Evolutionary conservation across 2,329 filamentous ascomycete genomes (phyloP).

Genomic region (Fusarium palustre): DNA sequence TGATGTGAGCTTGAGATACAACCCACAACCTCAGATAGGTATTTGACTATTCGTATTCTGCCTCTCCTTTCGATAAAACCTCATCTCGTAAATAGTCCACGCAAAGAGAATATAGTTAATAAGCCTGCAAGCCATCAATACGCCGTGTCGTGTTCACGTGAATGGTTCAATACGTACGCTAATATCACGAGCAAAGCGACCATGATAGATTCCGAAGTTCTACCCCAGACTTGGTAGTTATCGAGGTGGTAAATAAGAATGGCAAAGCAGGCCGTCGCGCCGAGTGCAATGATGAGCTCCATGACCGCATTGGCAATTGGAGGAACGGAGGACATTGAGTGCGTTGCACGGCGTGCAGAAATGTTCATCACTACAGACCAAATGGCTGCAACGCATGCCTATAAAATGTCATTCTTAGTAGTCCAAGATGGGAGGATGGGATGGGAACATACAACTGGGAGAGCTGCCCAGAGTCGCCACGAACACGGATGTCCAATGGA

Average conservation of each 20-base stretch:
- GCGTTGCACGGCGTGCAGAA: slow-evolving; percentile 34
- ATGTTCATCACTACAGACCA: slow-evolving; percentile 43
- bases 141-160: too few species aligned
- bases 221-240: slow-evolving; percentile 30
- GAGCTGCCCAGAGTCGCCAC: slow-evolving; percentile 42
- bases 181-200: slow-evolving; percentile 42
- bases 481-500: slow-evolving; percentile 34
- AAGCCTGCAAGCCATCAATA: slow-evolving; percentile 26
- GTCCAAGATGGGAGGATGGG: not conserved
- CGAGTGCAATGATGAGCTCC: slow-evolving; percentile 42
- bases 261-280: slow-evolving; percentile 39
- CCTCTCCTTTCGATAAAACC: slow-evolving; percentile 12
- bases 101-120: slow-evolving; percentile 38
- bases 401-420: not conserved
- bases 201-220: slow-evolving; percentile 36
- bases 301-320: slow-evolving; percentile 26
- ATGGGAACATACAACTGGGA: slow-evolving; percentile 38
- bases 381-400: slow-evolving; percentile 34
- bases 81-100: slow-evolving; percentile 35
- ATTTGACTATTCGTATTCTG: slow-evolving; percentile 31
- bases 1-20: too few species aligned
- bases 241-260: slow-evolving; percentile 41
- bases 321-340: slow-evolving; percentile 40
- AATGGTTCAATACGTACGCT: slow-evolving; percentile 26
- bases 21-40: slow-evolving; percentile 16